Evolutionary conservation across 1,139 yeast species (phyloP).

Genomic region (Hyphopichia pseudoburtonii): DNA sequence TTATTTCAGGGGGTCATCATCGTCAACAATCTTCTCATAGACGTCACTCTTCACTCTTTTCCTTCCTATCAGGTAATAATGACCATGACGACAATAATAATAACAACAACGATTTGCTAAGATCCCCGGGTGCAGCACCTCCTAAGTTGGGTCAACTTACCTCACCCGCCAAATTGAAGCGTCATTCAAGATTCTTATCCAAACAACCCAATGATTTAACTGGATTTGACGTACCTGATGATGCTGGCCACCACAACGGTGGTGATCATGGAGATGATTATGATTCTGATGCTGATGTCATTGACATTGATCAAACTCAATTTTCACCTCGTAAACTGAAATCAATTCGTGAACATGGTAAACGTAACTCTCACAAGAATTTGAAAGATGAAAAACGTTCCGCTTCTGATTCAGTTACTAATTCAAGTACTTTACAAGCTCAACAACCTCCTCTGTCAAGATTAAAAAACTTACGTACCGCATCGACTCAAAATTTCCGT

Average conservation of each 20-base stretch:
- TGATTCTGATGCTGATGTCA: conserved; percentile 10
- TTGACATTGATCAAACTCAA: conserved; percentile 33
- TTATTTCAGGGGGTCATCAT: conserved; percentile 22
- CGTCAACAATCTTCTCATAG: conserved; percentile 47
- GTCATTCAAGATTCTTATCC: not conserved
- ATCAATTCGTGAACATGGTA: conserved; percentile 13
- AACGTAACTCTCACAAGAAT: conserved; percentile 11
- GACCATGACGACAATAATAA: conserved; percentile 13
- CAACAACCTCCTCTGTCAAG: conserved; percentile 27
- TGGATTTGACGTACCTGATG: conserved; percentile 1
- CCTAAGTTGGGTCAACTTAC: not conserved
- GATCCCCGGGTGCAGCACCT: conserved; percentile 1
- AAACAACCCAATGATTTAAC: conserved; percentile 3
- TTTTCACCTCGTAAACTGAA: conserved; percentile 42
- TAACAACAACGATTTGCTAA: too few relatives aligned
- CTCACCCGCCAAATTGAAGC: conserved; percentile 7
- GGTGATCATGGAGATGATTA: conserved; percentile 9
- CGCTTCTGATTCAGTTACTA: conserved; percentile 37
- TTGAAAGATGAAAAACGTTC: conserved; percentile 32
- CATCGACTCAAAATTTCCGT: conserved; percentile 46
- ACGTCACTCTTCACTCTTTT: conserved; percentile 49
- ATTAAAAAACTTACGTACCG: conserved; percentile 42
- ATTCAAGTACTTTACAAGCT: conserved; percentile 15
- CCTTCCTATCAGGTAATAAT: conserved; percentile 35
- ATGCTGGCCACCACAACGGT: not conserved